phyloP scores from a whole-genome alignment of 2,329 filamentous ascomycete species.

The Claviceps sp. region DNA sequence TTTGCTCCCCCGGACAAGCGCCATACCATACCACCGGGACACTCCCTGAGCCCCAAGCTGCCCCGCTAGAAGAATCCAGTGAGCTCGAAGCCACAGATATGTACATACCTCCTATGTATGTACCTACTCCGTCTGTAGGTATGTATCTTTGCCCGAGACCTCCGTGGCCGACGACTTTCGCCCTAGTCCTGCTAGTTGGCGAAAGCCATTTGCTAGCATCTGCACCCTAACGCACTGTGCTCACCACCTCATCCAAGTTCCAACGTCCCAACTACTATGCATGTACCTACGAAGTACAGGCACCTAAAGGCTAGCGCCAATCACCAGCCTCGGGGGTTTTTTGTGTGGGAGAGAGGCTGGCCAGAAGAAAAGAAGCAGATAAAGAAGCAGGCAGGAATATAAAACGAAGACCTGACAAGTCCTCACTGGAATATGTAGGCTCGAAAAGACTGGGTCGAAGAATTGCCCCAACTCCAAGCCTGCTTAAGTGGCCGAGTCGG shows the following conservation, averaged over 20 bases:
- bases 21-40: background rate
- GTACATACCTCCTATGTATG: too few relatives aligned
- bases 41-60: background rate
- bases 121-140: background rate
- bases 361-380: too few relatives aligned
- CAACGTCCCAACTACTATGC: background rate
- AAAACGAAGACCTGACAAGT: background rate
- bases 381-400: too few relatives aligned
- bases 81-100: background rate
- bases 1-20: background rate
- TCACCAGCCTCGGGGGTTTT: background rate
- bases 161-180: background rate
- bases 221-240: background rate
- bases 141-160: background rate
- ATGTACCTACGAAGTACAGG: too few relatives aligned
- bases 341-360: too few relatives aligned
- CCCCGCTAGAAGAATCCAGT: background rate
- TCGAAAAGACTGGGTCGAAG: background rate
- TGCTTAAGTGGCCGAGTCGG: background rate
- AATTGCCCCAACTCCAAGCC: background rate
- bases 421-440: too few relatives aligned
- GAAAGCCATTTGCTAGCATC: background rate
- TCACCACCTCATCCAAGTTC: background rate
- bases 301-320: background rate
- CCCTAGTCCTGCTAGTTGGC: background rate